phyloP scores from a whole-genome alignment of 2,329 filamentous ascomycete genomes.

The Mycogone perniciosa region DNA sequence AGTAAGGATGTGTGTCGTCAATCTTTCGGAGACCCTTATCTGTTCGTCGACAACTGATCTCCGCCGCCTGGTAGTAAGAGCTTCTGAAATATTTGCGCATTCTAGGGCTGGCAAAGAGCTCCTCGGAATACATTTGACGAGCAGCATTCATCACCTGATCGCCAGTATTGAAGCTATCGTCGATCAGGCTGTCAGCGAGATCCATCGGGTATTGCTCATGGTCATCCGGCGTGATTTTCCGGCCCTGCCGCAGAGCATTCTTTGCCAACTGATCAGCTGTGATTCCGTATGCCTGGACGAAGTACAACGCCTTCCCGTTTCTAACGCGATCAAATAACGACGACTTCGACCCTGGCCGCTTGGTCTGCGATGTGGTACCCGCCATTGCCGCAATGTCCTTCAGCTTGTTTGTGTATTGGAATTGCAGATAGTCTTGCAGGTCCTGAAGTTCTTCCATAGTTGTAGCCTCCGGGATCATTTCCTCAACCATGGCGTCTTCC shows the following conservation, averaged over 20 bases:
- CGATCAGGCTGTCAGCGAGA: slow-evolving; percentile 72
- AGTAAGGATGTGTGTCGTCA: slow-evolving; percentile 91
- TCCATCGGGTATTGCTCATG: slow-evolving; percentile 73
- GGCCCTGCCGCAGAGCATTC: slow-evolving; percentile 73
- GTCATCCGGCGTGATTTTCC: slow-evolving; percentile 80
- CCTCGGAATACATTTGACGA: slow-evolving; percentile 84
- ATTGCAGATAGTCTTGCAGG: slow-evolving; percentile 92
- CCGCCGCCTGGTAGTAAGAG: slow-evolving; percentile 75
- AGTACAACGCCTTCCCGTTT: slow-evolving; percentile 68
- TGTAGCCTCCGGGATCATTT: slow-evolving; percentile 71
- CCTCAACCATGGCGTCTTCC: slow-evolving; percentile 69
- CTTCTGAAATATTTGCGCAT: slow-evolving; percentile 82
- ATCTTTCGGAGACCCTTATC: slow-evolving; percentile 93
- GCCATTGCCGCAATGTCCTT: slow-evolving; percentile 68
- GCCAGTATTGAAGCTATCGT: slow-evolving; percentile 68
- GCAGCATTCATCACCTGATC: slow-evolving; percentile 71
- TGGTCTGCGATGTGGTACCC: slow-evolving; percentile 58
- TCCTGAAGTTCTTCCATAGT: slow-evolving; percentile 96
- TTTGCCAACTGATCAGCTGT: slow-evolving; percentile 81
- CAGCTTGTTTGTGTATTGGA: slow-evolving; percentile 79
- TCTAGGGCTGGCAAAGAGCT: slow-evolving; percentile 79
- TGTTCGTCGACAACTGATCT: slow-evolving; percentile 82
- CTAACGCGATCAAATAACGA: slow-evolving; percentile 79
- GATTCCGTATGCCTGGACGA: slow-evolving; percentile 88
- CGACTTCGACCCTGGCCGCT: slow-evolving; percentile 77